phyloP scores from a whole-genome alignment of 2,329 filamentous ascomycete genomes.

The Falciphora oryzae region DNA sequence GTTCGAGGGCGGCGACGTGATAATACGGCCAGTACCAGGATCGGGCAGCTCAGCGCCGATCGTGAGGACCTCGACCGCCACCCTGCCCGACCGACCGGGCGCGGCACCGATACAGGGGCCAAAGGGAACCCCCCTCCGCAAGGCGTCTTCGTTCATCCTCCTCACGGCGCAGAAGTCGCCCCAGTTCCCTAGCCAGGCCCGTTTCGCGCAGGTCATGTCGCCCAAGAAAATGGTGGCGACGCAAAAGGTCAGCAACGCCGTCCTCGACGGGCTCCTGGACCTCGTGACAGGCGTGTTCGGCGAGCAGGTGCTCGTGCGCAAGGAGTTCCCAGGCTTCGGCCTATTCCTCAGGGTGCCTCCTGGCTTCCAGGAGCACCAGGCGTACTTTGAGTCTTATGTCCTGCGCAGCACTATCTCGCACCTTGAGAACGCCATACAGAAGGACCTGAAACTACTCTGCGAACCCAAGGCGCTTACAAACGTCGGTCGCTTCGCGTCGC shows the following conservation, averaged over 20 bases:
- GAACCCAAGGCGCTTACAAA: constrained; percentile 86
- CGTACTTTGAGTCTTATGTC: constrained; percentile 90
- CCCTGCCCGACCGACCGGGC: constrained; percentile 34
- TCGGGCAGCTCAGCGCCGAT: constrained; percentile 60
- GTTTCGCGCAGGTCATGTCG: constrained; percentile 57
- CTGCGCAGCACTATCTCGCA: constrained; percentile 69
- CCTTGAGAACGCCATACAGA: constrained; percentile 62
- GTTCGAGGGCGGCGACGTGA: constrained; percentile 80
- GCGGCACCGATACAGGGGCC: constrained; percentile 32
- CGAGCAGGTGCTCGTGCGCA: constrained; percentile 77
- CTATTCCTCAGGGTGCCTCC: constrained; percentile 85
- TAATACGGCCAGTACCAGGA: constrained; percentile 66
- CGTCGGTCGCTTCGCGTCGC: constrained; percentile 70
- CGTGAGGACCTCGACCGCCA: constrained; percentile 62
- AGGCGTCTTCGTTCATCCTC: constrained; percentile 87
- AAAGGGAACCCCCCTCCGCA: constrained; percentile 60
- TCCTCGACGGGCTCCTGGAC: constrained; percentile 72
- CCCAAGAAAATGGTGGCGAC: constrained; percentile 46
- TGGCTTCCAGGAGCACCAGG: constrained; percentile 89
- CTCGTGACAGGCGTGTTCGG: constrained; percentile 75
- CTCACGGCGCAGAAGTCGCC: constrained; percentile 65
- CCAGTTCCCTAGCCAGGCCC: constrained; percentile 52
- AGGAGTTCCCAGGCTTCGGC: constrained; percentile 85
- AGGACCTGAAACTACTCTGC: constrained; percentile 60
- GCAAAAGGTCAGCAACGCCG: constrained; percentile 56